Evolutionary conservation across 352 stramenopile species (phyloP), one percentile per base, ranked within the genome.

Genomic region (Globisporangium nodosum): DNA sequence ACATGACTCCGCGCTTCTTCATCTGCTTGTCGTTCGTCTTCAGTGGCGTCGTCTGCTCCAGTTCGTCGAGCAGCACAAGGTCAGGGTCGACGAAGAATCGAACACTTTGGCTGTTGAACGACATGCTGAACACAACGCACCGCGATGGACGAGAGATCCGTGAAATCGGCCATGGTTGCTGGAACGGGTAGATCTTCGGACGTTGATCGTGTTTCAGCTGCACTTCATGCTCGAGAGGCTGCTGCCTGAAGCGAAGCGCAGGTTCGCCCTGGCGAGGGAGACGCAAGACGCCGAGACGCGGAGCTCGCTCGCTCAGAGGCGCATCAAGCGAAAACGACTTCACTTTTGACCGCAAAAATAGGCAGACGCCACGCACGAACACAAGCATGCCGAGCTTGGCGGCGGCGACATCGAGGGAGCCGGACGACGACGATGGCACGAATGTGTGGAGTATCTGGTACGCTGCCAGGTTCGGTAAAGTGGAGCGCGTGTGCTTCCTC

Each of bases 361-460:
- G 24, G 24, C 24, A 27, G 24, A 27, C 24, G 24, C 24, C 24
- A 27, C 24, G 24, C 24, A 27, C 24, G 24, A 27, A 27, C 24
- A 35, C 20, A 6, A 37, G 47, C 37, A 37, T 56, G 52, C 15
- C 27, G 52, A 42, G 9, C 21, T 51, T 27, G 24, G 24, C 24
- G 24, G 24, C 40, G 45, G 0, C 45, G 43, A 55, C 13, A 47
- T 9, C n/a, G 27, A 46, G 8, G 21, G 24, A 13, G 48, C 24
- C 16, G 24, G 24, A 27, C 24, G 24, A 27, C 24, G 24, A 27
- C 24, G 24, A 27, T 46, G 8, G 24, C 21, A 9, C 5, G 7
- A 65, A 85, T 33, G 64, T 89, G 45, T 91, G 78, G 71, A 89
- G 75, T 13, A 80, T 91, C 54, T 91, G 81, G 81, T 88, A 91